These are phyloP conservation scores for Herpetomonas samuelpessoai DNA, from an alignment of 208 protist genomes.

Conservation along the genomic window DNA sequence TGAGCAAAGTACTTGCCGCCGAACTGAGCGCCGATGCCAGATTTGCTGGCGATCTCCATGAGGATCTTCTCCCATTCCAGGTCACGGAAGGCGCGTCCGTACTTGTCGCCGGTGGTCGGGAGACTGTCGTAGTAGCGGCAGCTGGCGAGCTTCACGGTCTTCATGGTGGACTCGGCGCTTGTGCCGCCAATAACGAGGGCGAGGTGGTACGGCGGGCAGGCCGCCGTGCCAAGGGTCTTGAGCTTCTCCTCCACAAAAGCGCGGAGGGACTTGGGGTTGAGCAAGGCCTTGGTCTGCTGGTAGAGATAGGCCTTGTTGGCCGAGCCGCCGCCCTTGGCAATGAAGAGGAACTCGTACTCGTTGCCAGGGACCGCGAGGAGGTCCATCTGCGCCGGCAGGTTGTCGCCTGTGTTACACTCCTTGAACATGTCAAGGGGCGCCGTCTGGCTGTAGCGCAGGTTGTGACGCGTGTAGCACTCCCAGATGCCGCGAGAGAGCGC, in stretches of 20 bases:
- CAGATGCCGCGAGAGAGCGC: slow-evolving; percentile 94
- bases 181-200: slow-evolving; percentile 97
- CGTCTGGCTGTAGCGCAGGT: slow-evolving; percentile 97
- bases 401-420: slow-evolving; percentile 96
- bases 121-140: slow-evolving; percentile 95
- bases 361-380: slow-evolving; percentile 92
- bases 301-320: slow-evolving; percentile 98
- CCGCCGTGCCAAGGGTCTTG: slow-evolving; percentile 94
- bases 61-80: slow-evolving; percentile 93
- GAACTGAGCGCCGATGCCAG: slow-evolving; percentile 96
- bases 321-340: slow-evolving; percentile 97
- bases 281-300: slow-evolving; percentile 96
- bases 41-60: slow-evolving; percentile 80
- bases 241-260: slow-evolving; percentile 95
- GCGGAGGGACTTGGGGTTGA: slow-evolving; percentile 92
- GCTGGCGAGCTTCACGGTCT: slow-evolving; percentile 96
- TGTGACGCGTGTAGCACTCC: slow-evolving; percentile 93
- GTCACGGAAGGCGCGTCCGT: slow-evolving; percentile 95
- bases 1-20: slow-evolving; percentile 98
- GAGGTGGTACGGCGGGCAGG: slow-evolving; percentile 98
- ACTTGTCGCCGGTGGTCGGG: slow-evolving; percentile 91
- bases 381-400: slow-evolving; percentile 98
- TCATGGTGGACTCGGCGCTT: slow-evolving; percentile 96
- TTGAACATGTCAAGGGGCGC: slow-evolving; percentile 97
- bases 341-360: slow-evolving; percentile 96